Evolutionary conservation across 2,329 filamentous ascomycete genomes (phyloP), one percentile per base, ranked within the genome.

Genomic region (Pezicula radicicola): DNA sequence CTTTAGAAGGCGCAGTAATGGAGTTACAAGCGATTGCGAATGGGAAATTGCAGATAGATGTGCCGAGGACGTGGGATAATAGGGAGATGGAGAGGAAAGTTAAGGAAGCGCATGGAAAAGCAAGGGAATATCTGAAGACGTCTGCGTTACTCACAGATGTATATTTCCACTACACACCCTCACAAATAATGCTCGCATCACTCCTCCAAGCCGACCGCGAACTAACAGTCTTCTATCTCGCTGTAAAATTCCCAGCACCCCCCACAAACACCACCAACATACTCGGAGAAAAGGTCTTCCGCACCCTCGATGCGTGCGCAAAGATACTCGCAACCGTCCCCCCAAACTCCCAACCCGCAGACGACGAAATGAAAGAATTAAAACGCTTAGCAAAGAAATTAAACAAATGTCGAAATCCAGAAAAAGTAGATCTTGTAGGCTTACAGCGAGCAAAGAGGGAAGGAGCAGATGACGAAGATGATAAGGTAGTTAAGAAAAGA

Each of bases 151-250:
- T 97, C 55, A 96, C 93, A 25, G 94, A 99, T 63, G 91, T 84
- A n/a, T 97, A 97, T 73, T 97, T 97, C 72, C 87, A 96, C 70
- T 97, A 89, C 72, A 93, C 93, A 0, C 94, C 94, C 0, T 88
- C 89, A 21, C 94, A 99, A 69, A 96, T 97, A 67, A 92, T 92
- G 85, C 79, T 97, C 54, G 87, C 90, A 0, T 85, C 92, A 0
- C 72, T 97, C 27, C 77, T 87, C 13, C 79, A 95, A 48, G 89
- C 86, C 0, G 93, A 97, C 66, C 72, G 76, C 39, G 81, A 78
- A 0, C 72, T 94, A 12, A 59, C 60, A 3, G 55, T 59, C 13
- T 64, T 62, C 48, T 70, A 69, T 50, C 62, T 66, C 2, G 51
- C 56, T 2, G 49, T 53, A 4, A 69, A 68, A 40, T 60, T 63